Conservation (phyloP, 2,329 filamentous ascomycete species). For the Trichoderma pleuroti region DNA sequence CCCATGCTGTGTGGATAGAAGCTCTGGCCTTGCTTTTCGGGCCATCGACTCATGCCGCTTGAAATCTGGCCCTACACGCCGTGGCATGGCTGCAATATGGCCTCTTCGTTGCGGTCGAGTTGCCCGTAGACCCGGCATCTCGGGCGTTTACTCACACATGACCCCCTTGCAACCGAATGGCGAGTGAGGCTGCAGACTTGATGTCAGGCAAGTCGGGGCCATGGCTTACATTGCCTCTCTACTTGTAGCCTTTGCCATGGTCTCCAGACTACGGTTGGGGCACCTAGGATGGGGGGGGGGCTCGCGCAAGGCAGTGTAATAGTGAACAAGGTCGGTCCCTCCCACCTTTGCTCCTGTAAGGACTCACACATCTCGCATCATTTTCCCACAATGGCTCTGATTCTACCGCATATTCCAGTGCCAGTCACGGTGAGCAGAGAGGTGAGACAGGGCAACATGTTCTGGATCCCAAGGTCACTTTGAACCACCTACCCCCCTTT, state of each 20-base stretch:
- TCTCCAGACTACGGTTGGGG: neutral
- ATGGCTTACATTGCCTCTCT: neutral
- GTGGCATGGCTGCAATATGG: neutral
- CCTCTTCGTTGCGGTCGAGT: neutral
- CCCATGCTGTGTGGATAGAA: neutral
- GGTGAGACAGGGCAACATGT: neutral
- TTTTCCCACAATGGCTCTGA: slow-evolving; percentile 1
- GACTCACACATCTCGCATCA: neutral
- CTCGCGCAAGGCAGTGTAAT: neutral
- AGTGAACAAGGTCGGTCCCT: neutral
- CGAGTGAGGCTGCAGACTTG: neutral
- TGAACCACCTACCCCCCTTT: neutral
- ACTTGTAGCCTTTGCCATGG: neutral
- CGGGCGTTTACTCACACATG: neutral
- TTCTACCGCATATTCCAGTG: neutral
- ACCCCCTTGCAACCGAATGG: neutral
- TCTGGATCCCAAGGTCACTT: neutral
- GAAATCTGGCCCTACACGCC: neutral
- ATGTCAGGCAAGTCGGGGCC: neutral
- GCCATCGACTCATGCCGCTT: neutral
- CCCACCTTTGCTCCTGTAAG: neutral
- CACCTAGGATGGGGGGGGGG: too few relatives aligned
- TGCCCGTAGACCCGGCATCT: neutral
- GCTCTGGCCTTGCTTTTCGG: neutral
- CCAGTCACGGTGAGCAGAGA: neutral